A percentile compares a stretch with the other conserved stretches of the same genome.
Evolutionary conservation across 768 basidiomycete genomes (phyloP).

Genomic region (Phanerochaete sordida): DNA sequence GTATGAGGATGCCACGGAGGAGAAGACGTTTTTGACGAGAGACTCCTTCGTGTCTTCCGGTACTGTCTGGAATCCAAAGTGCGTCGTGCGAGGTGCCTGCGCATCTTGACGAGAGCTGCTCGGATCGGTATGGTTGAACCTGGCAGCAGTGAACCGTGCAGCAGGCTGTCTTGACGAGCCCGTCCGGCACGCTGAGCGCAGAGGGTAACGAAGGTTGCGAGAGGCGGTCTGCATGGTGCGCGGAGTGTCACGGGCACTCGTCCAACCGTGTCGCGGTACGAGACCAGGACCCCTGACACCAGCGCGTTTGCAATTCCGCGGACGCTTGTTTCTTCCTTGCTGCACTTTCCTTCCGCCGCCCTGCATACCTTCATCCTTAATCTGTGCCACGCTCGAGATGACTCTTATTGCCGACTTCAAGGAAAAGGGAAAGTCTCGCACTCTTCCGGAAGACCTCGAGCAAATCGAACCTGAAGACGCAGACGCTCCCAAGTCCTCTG

Average conservation of each 20-base stretch:
- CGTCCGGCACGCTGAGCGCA: conserved; percentile 2
- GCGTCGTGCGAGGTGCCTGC: conserved; percentile 47
- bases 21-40: conserved; percentile 90
- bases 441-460: conserved; percentile 12
- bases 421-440: conserved; percentile 43
- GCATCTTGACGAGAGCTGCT: neutral
- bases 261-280: neutral
- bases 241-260: conserved; percentile 5
- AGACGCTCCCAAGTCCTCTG: neutral
- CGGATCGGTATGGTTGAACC: conserved; percentile 3
- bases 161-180: neutral
- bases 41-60: conserved; percentile 84
- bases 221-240: conserved; percentile 14
- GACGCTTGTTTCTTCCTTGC: no score
- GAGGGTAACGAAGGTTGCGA: conserved; percentile 4
- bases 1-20: conserved; percentile 92
- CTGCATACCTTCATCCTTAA: neutral
- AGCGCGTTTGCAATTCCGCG: neutral
- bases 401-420: neutral
- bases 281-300: conserved; percentile 5
- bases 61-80: conserved; percentile 92
- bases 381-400: neutral
- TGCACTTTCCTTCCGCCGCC: no score
- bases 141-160: neutral
- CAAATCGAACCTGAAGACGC: neutral